These are phyloP conservation scores for Ganoderma boninense DNA, from an alignment of 1,284 basidiomycete species.

Conservation along the genomic window DNA sequence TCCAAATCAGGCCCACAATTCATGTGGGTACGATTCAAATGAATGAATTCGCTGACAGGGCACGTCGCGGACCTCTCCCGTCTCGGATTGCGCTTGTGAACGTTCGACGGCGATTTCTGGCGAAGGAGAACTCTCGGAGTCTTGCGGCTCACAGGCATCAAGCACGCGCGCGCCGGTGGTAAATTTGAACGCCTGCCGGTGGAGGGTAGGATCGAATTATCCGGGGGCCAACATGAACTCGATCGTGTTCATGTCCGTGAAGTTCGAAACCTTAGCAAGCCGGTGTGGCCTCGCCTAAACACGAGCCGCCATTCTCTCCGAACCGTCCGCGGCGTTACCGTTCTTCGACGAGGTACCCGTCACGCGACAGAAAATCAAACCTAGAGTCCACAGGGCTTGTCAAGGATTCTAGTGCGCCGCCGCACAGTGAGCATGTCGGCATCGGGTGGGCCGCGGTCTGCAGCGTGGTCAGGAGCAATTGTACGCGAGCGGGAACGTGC, in stretches of 20 bases:
- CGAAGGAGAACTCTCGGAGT: background rate
- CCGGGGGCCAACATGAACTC: background rate
- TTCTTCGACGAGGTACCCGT: background rate
- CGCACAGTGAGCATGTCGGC: background rate
- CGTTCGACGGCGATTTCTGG: background rate
- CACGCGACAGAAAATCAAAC: background rate
- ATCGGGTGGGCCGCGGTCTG: background rate
- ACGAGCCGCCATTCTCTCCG: background rate
- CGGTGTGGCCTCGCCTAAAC: background rate
- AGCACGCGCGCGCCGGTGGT: background rate
- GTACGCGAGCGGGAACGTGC: background rate
- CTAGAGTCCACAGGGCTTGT: background rate
- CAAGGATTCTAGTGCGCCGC: background rate
- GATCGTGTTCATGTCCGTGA: background rate
- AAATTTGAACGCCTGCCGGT: background rate
- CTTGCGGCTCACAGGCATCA: background rate
- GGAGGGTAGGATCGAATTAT: background rate
- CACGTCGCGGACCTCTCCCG: slow-evolving; percentile 13
- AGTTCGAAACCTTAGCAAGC: background rate
- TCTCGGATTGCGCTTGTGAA: slow-evolving; percentile 18
- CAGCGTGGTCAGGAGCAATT: background rate
- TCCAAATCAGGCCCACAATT: background rate
- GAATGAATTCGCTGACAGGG: background rate
- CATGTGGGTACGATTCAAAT: background rate
- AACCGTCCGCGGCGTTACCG: background rate